Evolutionary conservation across 768 basidiomycete species (phyloP).

Genomic region (Amanita fuliginea): DNA sequence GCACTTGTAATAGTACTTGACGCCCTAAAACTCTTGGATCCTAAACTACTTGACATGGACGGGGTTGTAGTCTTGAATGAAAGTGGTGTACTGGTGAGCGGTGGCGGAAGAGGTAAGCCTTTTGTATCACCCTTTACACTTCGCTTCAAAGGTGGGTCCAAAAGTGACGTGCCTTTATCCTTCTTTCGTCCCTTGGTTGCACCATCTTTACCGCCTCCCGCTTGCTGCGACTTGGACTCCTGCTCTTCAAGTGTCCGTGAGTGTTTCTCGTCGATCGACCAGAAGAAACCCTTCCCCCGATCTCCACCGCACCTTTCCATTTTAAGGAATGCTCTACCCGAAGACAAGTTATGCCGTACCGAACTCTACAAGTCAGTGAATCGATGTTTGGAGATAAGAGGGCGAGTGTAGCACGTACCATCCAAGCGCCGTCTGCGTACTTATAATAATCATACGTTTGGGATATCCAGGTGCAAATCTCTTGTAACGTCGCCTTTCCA

Average conservation of each 20-base stretch:
- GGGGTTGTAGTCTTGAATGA: slow-evolving; percentile 26
- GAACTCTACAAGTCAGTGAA: slow-evolving; percentile 52
- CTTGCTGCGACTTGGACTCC: slow-evolving; percentile 40
- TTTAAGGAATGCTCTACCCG: slow-evolving; percentile 86
- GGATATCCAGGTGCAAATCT: slow-evolving; percentile 89
- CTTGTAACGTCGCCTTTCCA: slow-evolving; percentile 83
- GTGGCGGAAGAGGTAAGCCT: slow-evolving; percentile 52
- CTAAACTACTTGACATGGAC: slow-evolving; percentile 10
- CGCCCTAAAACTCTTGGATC: slow-evolving; percentile 8
- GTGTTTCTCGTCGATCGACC: slow-evolving; percentile 76
- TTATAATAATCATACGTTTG: slow-evolving; percentile 86
- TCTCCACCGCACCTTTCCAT: slow-evolving; percentile 77
- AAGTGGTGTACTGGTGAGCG: slow-evolving; percentile 56
- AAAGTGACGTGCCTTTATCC: slow-evolving; percentile 36
- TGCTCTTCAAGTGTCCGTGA: slow-evolving; percentile 63
- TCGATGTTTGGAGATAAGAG: neutral
- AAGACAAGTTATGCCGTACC: slow-evolving; percentile 91
- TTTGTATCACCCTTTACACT: slow-evolving; percentile 57
- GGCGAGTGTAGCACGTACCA: slow-evolving; percentile 43
- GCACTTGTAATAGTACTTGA: slow-evolving; percentile 14
- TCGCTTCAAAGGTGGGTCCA: slow-evolving; percentile 59
- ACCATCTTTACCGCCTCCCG: slow-evolving; percentile 22
- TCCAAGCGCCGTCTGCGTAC: slow-evolving; percentile 84
- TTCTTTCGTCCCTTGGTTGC: slow-evolving; percentile 41
- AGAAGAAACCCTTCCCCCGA: slow-evolving; percentile 87